Conservation (phyloP, 163 green algal genomes). For the Chlorella variabilis region DNA sequence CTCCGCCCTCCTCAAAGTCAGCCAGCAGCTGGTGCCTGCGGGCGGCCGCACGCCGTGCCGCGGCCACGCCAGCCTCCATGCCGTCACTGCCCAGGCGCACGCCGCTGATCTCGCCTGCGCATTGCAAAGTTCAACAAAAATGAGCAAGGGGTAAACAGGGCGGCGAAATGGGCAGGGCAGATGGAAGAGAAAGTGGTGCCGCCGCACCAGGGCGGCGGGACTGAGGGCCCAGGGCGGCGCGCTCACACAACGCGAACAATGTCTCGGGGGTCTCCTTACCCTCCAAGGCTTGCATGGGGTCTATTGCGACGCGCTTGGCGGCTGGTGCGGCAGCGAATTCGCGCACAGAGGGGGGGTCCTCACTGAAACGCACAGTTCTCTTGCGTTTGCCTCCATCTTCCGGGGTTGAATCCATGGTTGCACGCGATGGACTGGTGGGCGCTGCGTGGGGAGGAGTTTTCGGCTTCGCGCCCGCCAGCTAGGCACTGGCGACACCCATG, state of each 20-base stretch:
- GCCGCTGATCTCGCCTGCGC: background rate
- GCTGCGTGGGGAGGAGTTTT: too few species aligned
- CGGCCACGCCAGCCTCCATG: slow-evolving; percentile 9
- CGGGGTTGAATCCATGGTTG: background rate
- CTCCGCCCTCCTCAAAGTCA: slow-evolving; percentile 6
- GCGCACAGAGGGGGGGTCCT: background rate
- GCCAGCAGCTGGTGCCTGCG: slow-evolving; percentile 24
- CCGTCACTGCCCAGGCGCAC: background rate
- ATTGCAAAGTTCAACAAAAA: too few species aligned
- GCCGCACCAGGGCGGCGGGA: background rate
- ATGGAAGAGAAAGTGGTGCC: background rate
- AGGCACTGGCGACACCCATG: too few species aligned
- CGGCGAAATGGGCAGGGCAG: background rate
- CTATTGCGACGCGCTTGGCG: background rate
- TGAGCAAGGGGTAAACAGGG: background rate
- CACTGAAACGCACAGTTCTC: slow-evolving; percentile 25
- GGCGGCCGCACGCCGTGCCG: background rate
- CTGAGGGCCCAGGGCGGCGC: background rate
- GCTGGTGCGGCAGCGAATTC: background rate
- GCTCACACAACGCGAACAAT: too few species aligned
- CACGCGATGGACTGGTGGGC: background rate
- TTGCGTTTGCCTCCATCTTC: background rate
- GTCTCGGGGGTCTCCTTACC: slow-evolving; percentile 20
- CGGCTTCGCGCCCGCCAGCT: too few species aligned
- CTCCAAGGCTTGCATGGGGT: slow-evolving; percentile 38